Base-by-base conservation (phyloP, 306 rosid species). In the Casuarina equisetifolia region DNA sequence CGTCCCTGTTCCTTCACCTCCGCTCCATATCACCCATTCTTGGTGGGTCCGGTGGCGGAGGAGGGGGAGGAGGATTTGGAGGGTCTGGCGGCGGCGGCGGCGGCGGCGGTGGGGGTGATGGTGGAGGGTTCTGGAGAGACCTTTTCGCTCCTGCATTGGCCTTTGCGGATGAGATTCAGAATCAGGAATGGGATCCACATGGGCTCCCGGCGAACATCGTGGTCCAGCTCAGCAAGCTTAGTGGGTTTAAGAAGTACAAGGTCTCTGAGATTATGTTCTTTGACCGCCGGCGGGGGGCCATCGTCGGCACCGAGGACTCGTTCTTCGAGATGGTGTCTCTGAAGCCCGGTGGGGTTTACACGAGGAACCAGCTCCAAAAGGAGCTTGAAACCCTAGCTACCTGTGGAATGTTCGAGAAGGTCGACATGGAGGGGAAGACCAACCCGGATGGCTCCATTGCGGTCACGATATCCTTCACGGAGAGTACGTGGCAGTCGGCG, bases 361-460 rank as follows among this genome's bases (percentile, higher is more conserved):
- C 97, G 6, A 95, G 86, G 78, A 85, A 97, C 0, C 99, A 92
- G 80, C 92, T 95, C 19, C 97, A 90, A 86, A 95, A 91, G 69
- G 97, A 95, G 88, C 88, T 95, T 2, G 99, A 95, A 59, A 76
- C 83, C 20, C 84, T 95, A 0, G 92, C 92, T 3, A 86, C 89
- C 20, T 92, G 97, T 54, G 99, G 99, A 52, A 95, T 95, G 99
- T 95, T 95, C 76, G 97, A 92, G 87, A 95, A 92, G 85, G 99
- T 95, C 8, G 97, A 95, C 70, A 61, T 95, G 85, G 97, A 95
- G 74, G 97, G 97, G 63, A 92, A 91, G 70, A 91, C 99, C 4
- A 92, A 91, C n/a, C 53, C 97, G 0, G 97, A 95, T 64, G 99
- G 99, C 19, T 82, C 91, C 2, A 15, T 95, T 0, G 92, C 81